phyloP scores from a whole-genome alignment of 768 basidiomycete species.

The Botryobasidium botryosum region DNA sequence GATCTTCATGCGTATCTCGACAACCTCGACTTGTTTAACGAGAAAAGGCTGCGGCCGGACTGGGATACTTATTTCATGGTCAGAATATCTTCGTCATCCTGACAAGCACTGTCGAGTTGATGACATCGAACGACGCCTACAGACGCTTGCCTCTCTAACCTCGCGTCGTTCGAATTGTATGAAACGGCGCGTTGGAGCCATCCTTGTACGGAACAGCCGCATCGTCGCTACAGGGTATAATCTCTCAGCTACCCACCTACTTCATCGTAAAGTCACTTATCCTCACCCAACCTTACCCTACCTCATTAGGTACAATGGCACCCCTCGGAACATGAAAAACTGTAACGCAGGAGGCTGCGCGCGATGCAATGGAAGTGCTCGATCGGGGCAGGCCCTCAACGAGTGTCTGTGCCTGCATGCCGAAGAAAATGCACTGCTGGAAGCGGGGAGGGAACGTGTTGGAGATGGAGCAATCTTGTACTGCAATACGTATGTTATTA shows the following conservation, averaged over 20 bases:
- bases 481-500: conserved; percentile 76
- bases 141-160: conserved; percentile 82
- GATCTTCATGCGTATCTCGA: conserved; percentile 48
- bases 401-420: conserved; percentile 94
- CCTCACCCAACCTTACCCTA: not conserved
- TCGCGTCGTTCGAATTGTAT: conserved; percentile 88
- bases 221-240: conserved; percentile 62
- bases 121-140: conserved; percentile 4
- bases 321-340: conserved; percentile 75
- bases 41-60: conserved; percentile 61
- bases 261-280: no score
- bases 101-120: not conserved
- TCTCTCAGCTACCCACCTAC: not conserved
- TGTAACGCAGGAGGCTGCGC: conserved; percentile 85
- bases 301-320: conserved; percentile 72
- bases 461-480: conserved; percentile 72
- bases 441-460: conserved; percentile 85
- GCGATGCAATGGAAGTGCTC: conserved; percentile 43
- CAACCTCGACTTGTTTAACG: conserved; percentile 46
- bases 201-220: conserved; percentile 62
- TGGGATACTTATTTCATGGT: conserved; percentile 99
- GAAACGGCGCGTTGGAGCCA: conserved; percentile 91
- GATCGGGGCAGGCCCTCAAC: conserved; percentile 30
- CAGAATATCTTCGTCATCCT: conserved; percentile 13
- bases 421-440: conserved; percentile 91